Evolutionary conservation across 1,139 yeast genomes (phyloP), one percentile per base, ranked within the genome.

Genomic region (Hemisphaericaspora subhashii): DNA sequence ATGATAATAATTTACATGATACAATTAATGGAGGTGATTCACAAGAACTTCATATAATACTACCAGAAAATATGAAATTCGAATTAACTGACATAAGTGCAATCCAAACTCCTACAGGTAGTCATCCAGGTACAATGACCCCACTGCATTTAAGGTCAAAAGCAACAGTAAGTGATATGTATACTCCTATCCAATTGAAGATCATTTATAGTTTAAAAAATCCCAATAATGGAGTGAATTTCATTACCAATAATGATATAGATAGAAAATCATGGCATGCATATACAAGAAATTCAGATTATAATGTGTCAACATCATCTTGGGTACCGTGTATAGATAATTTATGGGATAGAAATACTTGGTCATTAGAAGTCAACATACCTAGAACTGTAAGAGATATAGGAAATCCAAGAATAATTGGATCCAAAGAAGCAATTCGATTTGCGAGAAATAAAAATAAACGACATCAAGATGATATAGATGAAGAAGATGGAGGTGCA

Each of bases 321-420:
- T 94, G 99, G 98, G 86, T 92, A 34, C 99, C 99, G 0, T 94
- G 98, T 56, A 74, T 92, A 4, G 98, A 94, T 51, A 87, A 86
- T 35, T 60, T 89, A 26, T 85, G 92, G 79, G 97, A 89, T 51
- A 78, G 89, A 43, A 84, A 86, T 34, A 86, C 97, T 0, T 94
- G 98, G 98, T 89, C 90, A 44, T 60, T 94, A 12, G 95, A 88
- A 52, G 70, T 94, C 12, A 79, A 83, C 44, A 80, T 88, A 1
- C 96, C 97, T 0, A 75, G 89, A 50, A 83, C 94, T 0, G 73
- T 90, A 1, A 80, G 79, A 32, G 90, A 86, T 58, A 77, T 86
- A 24, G 85, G 87, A 1, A 64, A 65, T 28, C 64, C 76, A 0
- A 63, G 72, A 39, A 54, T 71, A 5, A 64, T 73, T 17, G 78